phyloP scores from a whole-genome alignment of 371 early-diverging fungal species.

The Mucor irregularis region DNA sequence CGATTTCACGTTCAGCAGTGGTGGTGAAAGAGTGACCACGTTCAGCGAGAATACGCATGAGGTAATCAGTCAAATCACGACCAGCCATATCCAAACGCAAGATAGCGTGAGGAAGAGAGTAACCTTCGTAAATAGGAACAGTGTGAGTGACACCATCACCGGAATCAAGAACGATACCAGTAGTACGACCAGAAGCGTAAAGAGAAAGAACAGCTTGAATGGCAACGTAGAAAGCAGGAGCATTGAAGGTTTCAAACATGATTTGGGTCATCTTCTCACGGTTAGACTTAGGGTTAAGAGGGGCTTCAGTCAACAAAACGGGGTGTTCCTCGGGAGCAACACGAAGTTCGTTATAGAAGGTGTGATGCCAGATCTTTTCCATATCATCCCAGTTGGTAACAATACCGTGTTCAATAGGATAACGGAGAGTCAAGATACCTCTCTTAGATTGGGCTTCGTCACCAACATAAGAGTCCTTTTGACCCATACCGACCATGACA shows the following conservation, averaged over 20 bases:
- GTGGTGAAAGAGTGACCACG: constrained; percentile 99
- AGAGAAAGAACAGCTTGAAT: constrained; percentile 99
- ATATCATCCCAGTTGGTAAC: constrained; percentile 99
- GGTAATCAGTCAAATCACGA: constrained; percentile 98
- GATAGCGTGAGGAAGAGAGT: constrained; percentile 98
- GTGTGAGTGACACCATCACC: constrained; percentile 99
- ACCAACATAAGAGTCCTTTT: constrained; percentile 99
- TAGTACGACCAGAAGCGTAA: constrained; percentile 99
- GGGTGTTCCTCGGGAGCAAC: constrained; percentile 97
- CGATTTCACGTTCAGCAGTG: constrained; percentile 99
- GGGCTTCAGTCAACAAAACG: constrained; percentile 99
- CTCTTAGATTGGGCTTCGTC: constrained; percentile 99
- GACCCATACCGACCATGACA: constrained; percentile 99
- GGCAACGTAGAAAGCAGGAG: constrained; percentile 98
- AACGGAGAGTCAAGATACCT: constrained; percentile 99
- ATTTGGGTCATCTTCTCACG: constrained; percentile 99
- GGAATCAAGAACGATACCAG: constrained; percentile 99
- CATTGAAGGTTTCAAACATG: constrained; percentile 99
- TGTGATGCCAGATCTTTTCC: constrained; percentile 99
- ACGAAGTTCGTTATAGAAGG: constrained; percentile 88
- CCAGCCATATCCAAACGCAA: constrained; percentile 94
- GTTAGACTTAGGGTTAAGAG: constrained; percentile 99
- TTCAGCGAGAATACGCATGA: constrained; percentile 97
- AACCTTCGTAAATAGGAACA: constrained; percentile 99
- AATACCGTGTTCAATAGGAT: constrained; percentile 99